Evolutionary conservation across 2,329 filamentous ascomycete genomes (phyloP).

Genomic region (Fusarium pseudoanthophilum): DNA sequence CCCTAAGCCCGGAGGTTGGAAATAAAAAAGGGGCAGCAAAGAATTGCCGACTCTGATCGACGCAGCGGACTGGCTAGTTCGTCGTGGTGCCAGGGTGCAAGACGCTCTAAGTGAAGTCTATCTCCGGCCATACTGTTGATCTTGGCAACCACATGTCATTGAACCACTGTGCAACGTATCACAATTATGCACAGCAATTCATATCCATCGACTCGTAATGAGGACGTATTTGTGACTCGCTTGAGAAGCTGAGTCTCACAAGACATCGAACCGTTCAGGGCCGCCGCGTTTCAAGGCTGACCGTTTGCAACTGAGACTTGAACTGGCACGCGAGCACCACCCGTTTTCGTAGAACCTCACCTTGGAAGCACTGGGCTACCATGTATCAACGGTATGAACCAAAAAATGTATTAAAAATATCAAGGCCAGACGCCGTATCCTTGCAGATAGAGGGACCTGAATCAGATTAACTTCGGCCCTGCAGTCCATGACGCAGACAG

Average conservation of each 20-base stretch:
- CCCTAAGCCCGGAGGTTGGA: slow-evolving; percentile 1
- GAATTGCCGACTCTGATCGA: slow-evolving; percentile 39
- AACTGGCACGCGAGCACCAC: slow-evolving; percentile 35
- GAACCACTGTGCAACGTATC: slow-evolving; percentile 13
- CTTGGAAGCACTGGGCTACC: not conserved
- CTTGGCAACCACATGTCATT: slow-evolving; percentile 26
- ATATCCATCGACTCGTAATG: not conserved
- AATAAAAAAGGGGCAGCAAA: slow-evolving; percentile 27
- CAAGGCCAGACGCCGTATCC: slow-evolving; percentile 2
- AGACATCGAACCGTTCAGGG: not conserved
- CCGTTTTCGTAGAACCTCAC: slow-evolving; percentile 13
- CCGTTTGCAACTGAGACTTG: slow-evolving; percentile 2
- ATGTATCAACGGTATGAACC: slow-evolving; percentile 1
- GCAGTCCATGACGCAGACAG: slow-evolving; percentile 30
- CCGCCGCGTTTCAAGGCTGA: not conserved
- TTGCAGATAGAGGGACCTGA: slow-evolving; percentile 16
- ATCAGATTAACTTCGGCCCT: slow-evolving; percentile 24
- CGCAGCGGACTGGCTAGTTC: slow-evolving; percentile 27
- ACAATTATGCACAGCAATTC: slow-evolving; percentile 11
- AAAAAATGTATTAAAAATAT: not conserved
- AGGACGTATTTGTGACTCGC: not conserved
- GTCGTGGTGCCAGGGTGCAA: slow-evolving; percentile 15
- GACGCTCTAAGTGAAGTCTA: slow-evolving; percentile 30
- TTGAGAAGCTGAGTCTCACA: not conserved
- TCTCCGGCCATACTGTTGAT: slow-evolving; percentile 26